These are phyloP conservation scores for Cercospora sojina DNA, from an alignment of 2,329 filamentous ascomycete genomes.

Conservation along the genomic window DNA sequence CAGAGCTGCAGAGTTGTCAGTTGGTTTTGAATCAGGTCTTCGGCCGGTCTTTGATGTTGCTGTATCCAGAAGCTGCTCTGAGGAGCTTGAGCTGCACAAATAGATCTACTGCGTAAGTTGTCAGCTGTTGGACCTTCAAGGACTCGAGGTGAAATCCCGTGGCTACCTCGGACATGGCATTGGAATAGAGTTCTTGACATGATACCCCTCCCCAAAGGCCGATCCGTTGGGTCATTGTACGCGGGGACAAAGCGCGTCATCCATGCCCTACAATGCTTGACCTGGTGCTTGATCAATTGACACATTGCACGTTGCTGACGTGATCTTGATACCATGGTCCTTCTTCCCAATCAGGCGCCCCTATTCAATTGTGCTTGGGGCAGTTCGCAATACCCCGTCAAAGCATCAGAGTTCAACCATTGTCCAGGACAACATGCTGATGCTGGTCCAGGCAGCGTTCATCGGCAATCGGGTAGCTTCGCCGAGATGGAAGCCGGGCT, in stretches of 20 bases:
- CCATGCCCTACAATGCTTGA: not conserved
- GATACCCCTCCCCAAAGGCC: not conserved
- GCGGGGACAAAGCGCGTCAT: not conserved
- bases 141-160: not conserved
- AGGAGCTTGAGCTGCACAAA: not conserved
- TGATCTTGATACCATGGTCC: not conserved
- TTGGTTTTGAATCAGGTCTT: not conserved
- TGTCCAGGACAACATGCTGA: not conserved
- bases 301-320: not conserved
- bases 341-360: too few relatives aligned
- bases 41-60: too few relatives aligned
- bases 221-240: not conserved
- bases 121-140: not conserved
- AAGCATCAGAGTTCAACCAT: not conserved
- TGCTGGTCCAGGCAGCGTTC: not conserved
- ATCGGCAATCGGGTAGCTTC: not conserved
- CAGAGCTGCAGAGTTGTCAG: not conserved
- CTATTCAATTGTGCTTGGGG: too few relatives aligned
- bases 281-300: not conserved
- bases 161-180: not conserved
- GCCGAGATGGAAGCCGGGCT: not conserved
- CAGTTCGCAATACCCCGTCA: too few relatives aligned
- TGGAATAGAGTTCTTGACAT: conserved; percentile 2
- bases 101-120: not conserved
- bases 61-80: not conserved